A percentile compares a stretch with the other conserved stretches of the same genome.
Evolutionary conservation across 768 basidiomycete genomes (phyloP).

Genomic region (Boletus reticulatus): DNA sequence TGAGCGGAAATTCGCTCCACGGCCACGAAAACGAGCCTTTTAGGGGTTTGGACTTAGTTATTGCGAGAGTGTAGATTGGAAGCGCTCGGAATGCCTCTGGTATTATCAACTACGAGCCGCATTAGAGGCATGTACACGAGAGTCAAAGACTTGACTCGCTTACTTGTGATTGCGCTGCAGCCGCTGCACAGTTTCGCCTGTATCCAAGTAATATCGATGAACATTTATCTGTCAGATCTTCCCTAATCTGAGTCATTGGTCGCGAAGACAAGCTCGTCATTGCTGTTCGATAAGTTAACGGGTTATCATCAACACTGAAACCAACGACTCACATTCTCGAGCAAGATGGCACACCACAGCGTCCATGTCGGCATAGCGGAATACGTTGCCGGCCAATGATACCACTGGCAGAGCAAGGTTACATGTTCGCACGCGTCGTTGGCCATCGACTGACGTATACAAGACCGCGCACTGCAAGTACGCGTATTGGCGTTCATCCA

Average conservation of each 20-base stretch:
- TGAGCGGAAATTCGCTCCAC: constrained; percentile 4
- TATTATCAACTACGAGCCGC: constrained; percentile 69
- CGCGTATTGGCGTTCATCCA: constrained; percentile 72
- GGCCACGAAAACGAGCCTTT: constrained; percentile 59
- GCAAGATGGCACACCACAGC: constrained; percentile 69
- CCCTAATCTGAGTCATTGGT: constrained; percentile 72
- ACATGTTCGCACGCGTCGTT: constrained; percentile 78
- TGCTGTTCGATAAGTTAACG: constrained; percentile 43
- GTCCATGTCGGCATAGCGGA: constrained; percentile 90
- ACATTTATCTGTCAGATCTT: constrained; percentile 81
- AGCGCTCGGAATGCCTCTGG: constrained; percentile 91
- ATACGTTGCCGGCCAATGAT: constrained; percentile 86
- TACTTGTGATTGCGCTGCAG: constrained; percentile 78
- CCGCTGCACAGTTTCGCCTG: constrained; percentile 81
- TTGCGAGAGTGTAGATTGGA: constrained; percentile 75
- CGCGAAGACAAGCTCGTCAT: constrained; percentile 59
- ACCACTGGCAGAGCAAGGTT: constrained; percentile 86
- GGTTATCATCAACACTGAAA: not conserved
- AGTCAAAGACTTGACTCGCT: constrained; percentile 9
- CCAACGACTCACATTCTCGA: constrained; percentile 63
- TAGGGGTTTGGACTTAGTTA: constrained; percentile 89
- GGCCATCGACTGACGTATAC: constrained; percentile 76
- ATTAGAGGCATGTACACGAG: constrained; percentile 3
- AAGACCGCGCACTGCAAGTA: constrained; percentile 85
- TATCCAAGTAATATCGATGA: constrained; percentile 82